phyloP scores from a whole-genome alignment of 805 yeast species.

The Metschnikowia dekortorum region DNA sequence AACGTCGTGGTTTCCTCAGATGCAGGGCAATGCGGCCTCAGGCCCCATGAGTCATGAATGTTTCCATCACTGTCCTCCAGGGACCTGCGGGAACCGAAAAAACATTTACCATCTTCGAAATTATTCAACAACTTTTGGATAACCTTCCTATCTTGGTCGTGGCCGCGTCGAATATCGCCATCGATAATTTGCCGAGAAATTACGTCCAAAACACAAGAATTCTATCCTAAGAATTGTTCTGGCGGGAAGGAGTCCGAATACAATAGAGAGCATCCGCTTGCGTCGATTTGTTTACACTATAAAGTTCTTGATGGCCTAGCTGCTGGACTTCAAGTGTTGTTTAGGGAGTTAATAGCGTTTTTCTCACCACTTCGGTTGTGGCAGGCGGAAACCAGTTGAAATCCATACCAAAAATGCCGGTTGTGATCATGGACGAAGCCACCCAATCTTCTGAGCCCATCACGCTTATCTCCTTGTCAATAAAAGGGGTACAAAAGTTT shows the following conservation, averaged over 20 bases:
- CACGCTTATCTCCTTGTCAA: constrained; percentile 64
- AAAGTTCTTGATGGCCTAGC: constrained; percentile 51
- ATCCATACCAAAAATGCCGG: constrained; percentile 51
- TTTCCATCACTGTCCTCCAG: constrained; percentile 44
- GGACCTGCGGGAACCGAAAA: constrained; percentile 46
- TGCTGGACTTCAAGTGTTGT: constrained; percentile 36
- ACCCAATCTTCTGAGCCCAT: constrained; percentile 74
- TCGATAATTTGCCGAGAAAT: constrained; percentile 70
- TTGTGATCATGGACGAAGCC: constrained; percentile 74
- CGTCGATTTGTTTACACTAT: constrained; percentile 62
- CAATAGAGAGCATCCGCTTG: constrained; percentile 50
- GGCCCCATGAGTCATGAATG: constrained; percentile 40
- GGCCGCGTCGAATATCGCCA: constrained; percentile 73
- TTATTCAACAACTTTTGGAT: constrained; percentile 49
- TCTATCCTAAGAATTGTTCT: constrained; percentile 58
- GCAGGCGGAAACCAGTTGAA: constrained; percentile 61
- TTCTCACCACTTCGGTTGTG: constrained; percentile 68
- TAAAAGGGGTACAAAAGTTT: constrained; percentile 60
- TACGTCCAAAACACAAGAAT: constrained; percentile 46
- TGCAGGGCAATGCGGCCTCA: too few relatives aligned
- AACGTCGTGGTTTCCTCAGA: too few relatives aligned
- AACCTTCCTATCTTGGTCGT: constrained; percentile 65
- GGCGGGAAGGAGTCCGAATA: constrained; percentile 60
- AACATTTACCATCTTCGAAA: constrained; percentile 40
- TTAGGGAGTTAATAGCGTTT: constrained; percentile 51